Conservation (phyloP, 2,329 filamentous ascomycete species). For the Cercospora beticola region DNA sequence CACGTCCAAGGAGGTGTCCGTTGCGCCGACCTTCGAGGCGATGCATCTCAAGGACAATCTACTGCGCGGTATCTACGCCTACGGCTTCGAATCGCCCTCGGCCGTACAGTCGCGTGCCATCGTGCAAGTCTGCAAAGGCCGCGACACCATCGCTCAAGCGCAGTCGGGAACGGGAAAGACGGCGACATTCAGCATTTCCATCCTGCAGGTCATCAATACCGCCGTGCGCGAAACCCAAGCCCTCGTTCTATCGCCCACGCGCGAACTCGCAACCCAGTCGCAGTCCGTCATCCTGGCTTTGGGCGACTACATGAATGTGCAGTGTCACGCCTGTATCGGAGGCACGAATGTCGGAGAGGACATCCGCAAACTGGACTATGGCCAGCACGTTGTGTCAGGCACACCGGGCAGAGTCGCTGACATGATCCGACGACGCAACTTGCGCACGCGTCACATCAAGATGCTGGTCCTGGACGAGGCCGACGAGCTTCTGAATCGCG, state of each 20-base stretch:
- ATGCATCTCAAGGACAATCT: conserved; percentile 98
- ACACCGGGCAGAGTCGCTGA: conserved; percentile 94
- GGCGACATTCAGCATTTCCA: conserved; percentile 98
- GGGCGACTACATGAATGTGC: conserved; percentile 99
- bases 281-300: conserved; percentile 99
- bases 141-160: conserved; percentile 96
- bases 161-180: conserved; percentile 99
- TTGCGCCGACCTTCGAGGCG: conserved; percentile 79
- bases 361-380: conserved; percentile 95
- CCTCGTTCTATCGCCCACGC: conserved; percentile 90
- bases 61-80: conserved; percentile 94
- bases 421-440: conserved; percentile 73
- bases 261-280: conserved; percentile 96
- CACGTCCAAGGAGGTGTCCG: conserved; percentile 96
- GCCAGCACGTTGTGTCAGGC: conserved; percentile 95
- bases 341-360: conserved; percentile 98
- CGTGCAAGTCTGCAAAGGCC: conserved; percentile 97
- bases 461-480: conserved; percentile 77
- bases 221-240: conserved; percentile 96
- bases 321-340: conserved; percentile 97
- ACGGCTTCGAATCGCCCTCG: conserved; percentile 96
- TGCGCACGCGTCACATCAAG: conserved; percentile 73
- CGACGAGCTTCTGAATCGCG: conserved; percentile 81
- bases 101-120: conserved; percentile 97
- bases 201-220: conserved; percentile 97